Evolutionary conservation across 169 alveolate species (phyloP).

Genomic region (Plasmodium adleri): DNA sequence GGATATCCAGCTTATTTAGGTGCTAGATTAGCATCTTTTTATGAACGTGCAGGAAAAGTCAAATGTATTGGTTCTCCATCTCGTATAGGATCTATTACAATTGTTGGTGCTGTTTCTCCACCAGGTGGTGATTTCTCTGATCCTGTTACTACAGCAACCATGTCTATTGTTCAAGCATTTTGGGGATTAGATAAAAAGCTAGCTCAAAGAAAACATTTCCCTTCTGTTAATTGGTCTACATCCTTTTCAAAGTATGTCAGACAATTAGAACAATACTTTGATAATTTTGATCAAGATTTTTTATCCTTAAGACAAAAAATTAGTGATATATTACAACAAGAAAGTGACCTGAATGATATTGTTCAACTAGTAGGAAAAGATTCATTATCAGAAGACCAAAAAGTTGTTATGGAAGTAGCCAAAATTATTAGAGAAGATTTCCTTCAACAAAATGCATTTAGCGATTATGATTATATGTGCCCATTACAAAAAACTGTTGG

Average conservation of each 20-base stretch:
- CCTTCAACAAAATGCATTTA: constrained; percentile 98
- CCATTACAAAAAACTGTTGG: constrained; percentile 97
- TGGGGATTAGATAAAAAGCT: constrained; percentile 99
- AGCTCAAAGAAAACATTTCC: constrained; percentile 99
- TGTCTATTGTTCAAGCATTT: constrained; percentile 98
- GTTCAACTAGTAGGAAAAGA: constrained; percentile 99
- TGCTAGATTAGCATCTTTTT: constrained; percentile 98
- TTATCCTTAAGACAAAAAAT: constrained; percentile 92
- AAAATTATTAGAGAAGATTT: constrained; percentile 98
- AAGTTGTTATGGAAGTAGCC: constrained; percentile 94
- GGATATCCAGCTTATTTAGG: constrained; percentile 99
- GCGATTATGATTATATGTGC: constrained; percentile 98
- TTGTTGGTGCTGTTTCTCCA: constrained; percentile 99
- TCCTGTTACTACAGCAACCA: constrained; percentile 99
- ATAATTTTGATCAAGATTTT: constrained; percentile 95
- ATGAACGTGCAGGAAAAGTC: constrained; percentile 98
- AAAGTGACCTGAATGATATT: constrained; percentile 97
- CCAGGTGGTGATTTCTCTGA: constrained; percentile 99
- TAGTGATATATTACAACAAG: constrained; percentile 95
- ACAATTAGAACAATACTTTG: constrained; percentile 95
- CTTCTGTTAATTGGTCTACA: constrained; percentile 98
- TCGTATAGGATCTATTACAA: constrained; percentile 98
- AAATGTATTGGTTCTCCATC: constrained; percentile 98
- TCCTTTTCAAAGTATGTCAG: constrained; percentile 97
- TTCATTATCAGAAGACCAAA: constrained; percentile 97